Evolutionary conservation across 495 filamentous ascomycete genomes (phyloP).

Genomic region (Lepraria neglecta): DNA sequence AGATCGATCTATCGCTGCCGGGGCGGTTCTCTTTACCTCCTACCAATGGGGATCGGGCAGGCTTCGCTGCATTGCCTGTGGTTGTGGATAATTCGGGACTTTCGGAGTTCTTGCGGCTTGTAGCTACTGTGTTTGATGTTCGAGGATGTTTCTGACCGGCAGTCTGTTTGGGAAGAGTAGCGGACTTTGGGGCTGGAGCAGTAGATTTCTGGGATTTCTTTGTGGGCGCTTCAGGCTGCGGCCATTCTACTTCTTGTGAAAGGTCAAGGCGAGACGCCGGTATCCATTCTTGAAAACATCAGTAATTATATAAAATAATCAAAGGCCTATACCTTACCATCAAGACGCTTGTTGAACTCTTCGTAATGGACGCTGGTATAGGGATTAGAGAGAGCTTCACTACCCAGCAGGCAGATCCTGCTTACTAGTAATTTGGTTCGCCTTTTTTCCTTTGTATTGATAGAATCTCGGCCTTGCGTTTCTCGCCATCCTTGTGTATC

Average conservation of each 20-base stretch:
- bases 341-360: conserved; percentile 98
- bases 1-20: conserved; percentile 44
- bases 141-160: conserved; percentile 46
- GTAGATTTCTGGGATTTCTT: conserved; percentile 54
- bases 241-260: conserved; percentile 68
- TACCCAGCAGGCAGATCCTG: background rate
- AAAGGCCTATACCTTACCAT: conserved; percentile 42
- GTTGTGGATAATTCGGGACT: conserved; percentile 47
- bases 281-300: conserved; percentile 70
- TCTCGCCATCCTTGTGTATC: conserved; percentile 61
- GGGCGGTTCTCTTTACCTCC: conserved; percentile 59
- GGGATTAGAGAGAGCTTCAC: conserved; percentile 23
- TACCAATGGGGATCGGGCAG: conserved; percentile 33
- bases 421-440: conserved; percentile 74
- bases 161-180: conserved; percentile 24
- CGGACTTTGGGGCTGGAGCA: conserved; percentile 43
- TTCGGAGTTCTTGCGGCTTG: conserved; percentile 52
- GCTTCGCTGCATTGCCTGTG: conserved; percentile 45
- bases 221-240: conserved; percentile 60
- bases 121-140: conserved; percentile 31
- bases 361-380: conserved; percentile 77
- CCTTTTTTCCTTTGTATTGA: conserved; percentile 80
- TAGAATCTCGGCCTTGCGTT: conserved; percentile 87
- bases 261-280: conserved; percentile 75
- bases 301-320: conserved; percentile 1